Percentiles rank a stretch among this genome's conserved stretches.
Evolutionary conservation across 805 yeast species (phyloP).

Genomic region (Candida michaelii): DNA sequence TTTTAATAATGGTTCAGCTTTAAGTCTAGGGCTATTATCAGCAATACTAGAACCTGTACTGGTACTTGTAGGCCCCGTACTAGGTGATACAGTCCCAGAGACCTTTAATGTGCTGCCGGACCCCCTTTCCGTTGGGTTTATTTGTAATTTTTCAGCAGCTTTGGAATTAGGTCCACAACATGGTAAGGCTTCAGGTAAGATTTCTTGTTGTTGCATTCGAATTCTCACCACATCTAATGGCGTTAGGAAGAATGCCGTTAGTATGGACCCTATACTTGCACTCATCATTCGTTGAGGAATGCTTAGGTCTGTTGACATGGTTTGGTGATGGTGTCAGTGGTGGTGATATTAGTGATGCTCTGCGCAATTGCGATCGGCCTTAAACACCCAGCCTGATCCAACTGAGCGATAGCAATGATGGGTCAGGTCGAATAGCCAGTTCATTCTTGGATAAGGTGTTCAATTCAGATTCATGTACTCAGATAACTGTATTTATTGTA

Average conservation of each 20-base stretch:
- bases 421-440: too few species aligned
- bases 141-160: background rate
- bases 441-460: too few species aligned
- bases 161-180: constrained; percentile 25
- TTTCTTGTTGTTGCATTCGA: constrained; percentile 74
- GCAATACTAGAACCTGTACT: constrained; percentile 25
- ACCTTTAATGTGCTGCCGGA: constrained; percentile 13
- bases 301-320: background rate
- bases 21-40: too few species aligned
- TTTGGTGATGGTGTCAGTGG: constrained; percentile 9
- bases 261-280: constrained; percentile 72
- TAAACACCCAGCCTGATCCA: too few species aligned
- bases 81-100: constrained; percentile 27
- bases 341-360: too few species aligned
- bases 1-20: too few species aligned
- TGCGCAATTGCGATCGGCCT: too few species aligned
- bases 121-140: constrained; percentile 13
- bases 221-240: constrained; percentile 82
- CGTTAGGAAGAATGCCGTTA: constrained; percentile 72
- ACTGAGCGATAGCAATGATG: too few species aligned
- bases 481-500: too few species aligned
- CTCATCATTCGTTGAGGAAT: constrained; percentile 64
- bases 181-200: constrained; percentile 35
- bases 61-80: constrained; percentile 32
- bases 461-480: too few species aligned